These are phyloP conservation scores for Tylopilus sp. DNA, from an alignment of 768 basidiomycete genomes.

Conservation along the genomic window DNA sequence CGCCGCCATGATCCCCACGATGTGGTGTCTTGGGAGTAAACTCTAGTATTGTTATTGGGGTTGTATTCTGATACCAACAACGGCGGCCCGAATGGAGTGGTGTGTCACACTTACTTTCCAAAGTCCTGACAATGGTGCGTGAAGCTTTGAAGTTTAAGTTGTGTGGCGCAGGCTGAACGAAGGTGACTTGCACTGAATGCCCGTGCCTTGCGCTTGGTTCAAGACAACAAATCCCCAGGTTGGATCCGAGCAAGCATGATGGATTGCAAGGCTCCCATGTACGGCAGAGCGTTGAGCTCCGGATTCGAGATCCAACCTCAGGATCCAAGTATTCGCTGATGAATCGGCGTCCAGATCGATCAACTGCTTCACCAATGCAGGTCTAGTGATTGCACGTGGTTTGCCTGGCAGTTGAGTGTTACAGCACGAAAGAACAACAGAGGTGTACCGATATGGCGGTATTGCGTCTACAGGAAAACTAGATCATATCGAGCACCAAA, in stretches of 20 bases:
- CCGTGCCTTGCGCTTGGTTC: not conserved
- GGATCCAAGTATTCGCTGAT: not conserved
- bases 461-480: conserved; percentile 10
- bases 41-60: not conserved
- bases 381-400: not conserved
- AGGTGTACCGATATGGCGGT: conserved; percentile 1
- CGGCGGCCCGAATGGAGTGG: conserved; percentile 1
- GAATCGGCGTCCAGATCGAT: not conserved
- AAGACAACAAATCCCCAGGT: conserved; percentile 3
- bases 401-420: not conserved
- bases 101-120: not conserved
- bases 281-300: conserved; percentile 7
- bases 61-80: not conserved
- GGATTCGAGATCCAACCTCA: not conserved
- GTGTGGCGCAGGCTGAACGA: not conserved
- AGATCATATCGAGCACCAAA: not conserved
- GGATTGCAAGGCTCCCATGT: conserved; percentile 1
- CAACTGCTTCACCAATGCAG: not conserved
- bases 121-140: not conserved
- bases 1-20: not conserved
- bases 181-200: not conserved
- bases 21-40: not conserved
- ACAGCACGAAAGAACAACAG: not conserved
- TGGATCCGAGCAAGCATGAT: conserved; percentile 2
- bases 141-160: conserved; percentile 1